phyloP scores from a whole-genome alignment of 73 alveolate genomes.

The Stentor coeruleus region DNA sequence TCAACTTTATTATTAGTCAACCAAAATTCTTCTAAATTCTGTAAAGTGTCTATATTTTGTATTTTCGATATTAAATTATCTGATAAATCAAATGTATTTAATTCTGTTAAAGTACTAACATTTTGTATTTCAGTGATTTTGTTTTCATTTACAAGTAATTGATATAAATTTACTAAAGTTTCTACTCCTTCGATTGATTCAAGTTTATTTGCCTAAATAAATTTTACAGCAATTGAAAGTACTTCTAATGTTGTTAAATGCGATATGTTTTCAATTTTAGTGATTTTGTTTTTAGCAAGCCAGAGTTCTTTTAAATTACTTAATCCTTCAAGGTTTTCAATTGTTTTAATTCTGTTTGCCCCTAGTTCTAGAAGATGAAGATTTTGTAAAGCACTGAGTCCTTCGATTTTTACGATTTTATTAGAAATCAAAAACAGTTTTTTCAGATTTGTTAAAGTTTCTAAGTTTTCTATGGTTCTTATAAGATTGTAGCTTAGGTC shows the following conservation, averaged over 20 bases:
- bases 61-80: conserved; percentile 80
- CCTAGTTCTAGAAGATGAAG: conserved; percentile 91
- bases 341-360: conserved; percentile 47
- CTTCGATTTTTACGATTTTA: conserved; percentile 58
- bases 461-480: conserved; percentile 68
- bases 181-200: conserved; percentile 58
- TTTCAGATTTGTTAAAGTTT: conserved; percentile 61
- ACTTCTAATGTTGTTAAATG: conserved; percentile 72
- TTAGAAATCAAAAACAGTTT: conserved; percentile 85
- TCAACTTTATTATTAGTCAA: conserved; percentile 66
- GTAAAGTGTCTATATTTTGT: conserved; percentile 54
- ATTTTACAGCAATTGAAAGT: conserved; percentile 64
- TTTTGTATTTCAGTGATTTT: conserved; percentile 75
- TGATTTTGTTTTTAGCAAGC: conserved; percentile 50
- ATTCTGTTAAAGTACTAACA: conserved; percentile 55
- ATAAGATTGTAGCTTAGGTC: conserved; percentile 91
- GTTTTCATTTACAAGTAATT: conserved; percentile 91
- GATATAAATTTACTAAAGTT: conserved; percentile 59
- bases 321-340: background rate
- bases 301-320: conserved; percentile 23
- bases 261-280: conserved; percentile 75
- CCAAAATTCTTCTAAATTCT: conserved; percentile 49
- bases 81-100: conserved; percentile 87
- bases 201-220: conserved; percentile 64
- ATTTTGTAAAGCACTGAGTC: conserved; percentile 35